Conservation (phyloP, 495 filamentous ascomycete genomes). For the Cryomyces minteri region DNA sequence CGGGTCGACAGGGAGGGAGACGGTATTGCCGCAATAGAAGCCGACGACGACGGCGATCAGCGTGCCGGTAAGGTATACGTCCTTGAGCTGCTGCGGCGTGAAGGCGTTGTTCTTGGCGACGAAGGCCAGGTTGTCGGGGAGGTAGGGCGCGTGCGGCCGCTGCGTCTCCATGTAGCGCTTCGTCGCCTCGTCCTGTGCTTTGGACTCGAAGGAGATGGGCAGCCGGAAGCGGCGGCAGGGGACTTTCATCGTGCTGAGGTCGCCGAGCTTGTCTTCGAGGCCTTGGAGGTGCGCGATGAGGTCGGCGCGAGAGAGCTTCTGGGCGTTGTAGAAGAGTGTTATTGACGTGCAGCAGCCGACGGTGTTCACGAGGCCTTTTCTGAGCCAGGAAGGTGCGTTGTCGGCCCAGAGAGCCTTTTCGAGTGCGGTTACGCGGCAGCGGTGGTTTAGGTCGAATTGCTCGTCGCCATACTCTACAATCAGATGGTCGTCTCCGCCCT, state of each 20-base stretch:
- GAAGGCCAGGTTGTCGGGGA: constrained; percentile 38
- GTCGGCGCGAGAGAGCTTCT: constrained; percentile 19
- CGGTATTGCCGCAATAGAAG: constrained; percentile 35
- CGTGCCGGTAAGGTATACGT: constrained; percentile 27
- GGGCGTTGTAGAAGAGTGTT: constrained; percentile 29
- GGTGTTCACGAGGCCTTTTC: constrained; percentile 23
- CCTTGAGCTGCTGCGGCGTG: constrained; percentile 24
- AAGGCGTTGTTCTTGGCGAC: constrained; percentile 39
- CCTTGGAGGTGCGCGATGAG: constrained; percentile 14
- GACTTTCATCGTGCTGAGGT: constrained; percentile 23
- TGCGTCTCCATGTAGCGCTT: constrained; percentile 39
- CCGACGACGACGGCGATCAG: constrained; percentile 37
- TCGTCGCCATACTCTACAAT: constrained; percentile 35
- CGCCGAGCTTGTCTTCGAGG: constrained; percentile 17
- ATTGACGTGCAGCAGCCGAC: constrained; percentile 30
- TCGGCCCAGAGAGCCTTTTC: constrained; percentile 22
- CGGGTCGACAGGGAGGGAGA: constrained; percentile 37
- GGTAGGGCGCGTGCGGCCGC: constrained; percentile 35
- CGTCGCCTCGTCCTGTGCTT: constrained; percentile 28
- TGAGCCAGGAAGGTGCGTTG: constrained; percentile 18
- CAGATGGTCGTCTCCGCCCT: constrained; percentile 33
- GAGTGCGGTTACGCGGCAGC: constrained; percentile 29
- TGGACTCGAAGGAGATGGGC: constrained; percentile 33
- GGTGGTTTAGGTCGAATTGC: constrained; percentile 30
- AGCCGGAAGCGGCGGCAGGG: constrained; percentile 33